Evolutionary conservation across 345 rosid genomes (phyloP), one percentile per base, ranked within the genome.

Genomic region (Alliaria petiolata): DNA sequence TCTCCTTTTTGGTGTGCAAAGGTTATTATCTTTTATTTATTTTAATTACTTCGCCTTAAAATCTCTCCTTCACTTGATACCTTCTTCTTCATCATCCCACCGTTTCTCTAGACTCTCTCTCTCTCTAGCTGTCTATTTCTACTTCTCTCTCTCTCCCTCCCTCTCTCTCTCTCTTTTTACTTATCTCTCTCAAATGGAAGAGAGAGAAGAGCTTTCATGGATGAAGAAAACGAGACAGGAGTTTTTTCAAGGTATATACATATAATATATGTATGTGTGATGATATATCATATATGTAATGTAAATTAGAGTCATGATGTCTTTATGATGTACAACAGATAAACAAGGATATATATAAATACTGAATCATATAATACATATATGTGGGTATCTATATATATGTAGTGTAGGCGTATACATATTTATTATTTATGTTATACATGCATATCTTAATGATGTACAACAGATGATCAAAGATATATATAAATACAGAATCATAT

Each of bases 181-280:
- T 55, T 46, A 36, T 10, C 58, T 72, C 59, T 70, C 67, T 69
- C 76, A 49, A 67, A 58, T 56, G 87, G 76, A 72, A 43, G 79
- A 39, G 46, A 79, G 68, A 67, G 76, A 76, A 76, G 70, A 69
- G 65, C 71, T 75, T 61, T 15, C 68, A 65, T 61, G 78, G 78
- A 69, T 78, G 84, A 81, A 80, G 77, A 81, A 77, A 72, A 8
- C 69, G 4, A 86, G 72, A 44, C 84, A 15, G 20, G 55, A 53
- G 67, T 56, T 62, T 67, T 76, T 71, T 39, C 87, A 69, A 79
- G 86, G 91, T 28, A 28, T 28, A 28, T 28, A 28, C 6, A 4
- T 28, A 28, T n/a, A n/a, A 28, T 28, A 5, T 28, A 28, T 28
- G 31, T 28, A 5, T n/a, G n/a, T n/a, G n/a, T 28, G 31, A 28